Percentiles rank a stretch among this genome's conserved stretches.
phyloP scores from a whole-genome alignment of 2,329 filamentous ascomycete genomes.

The Stachybotrys elegans region DNA sequence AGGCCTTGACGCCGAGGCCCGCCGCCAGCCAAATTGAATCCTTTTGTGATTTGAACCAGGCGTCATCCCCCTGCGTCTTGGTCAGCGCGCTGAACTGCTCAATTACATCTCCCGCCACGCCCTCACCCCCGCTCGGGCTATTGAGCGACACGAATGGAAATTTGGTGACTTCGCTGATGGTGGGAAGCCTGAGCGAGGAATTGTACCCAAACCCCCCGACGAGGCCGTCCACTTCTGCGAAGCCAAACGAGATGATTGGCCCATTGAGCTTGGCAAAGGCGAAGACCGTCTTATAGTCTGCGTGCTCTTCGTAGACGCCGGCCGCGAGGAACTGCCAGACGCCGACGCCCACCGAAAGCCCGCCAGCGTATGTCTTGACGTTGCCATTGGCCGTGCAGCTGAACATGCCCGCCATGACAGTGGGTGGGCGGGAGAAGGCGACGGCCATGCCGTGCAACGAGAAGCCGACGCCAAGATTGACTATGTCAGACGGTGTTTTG shows the following conservation, averaged over 20 bases:
- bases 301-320: slow-evolving; percentile 29
- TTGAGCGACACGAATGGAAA: slow-evolving; percentile 12
- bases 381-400: not conserved
- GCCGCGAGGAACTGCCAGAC: slow-evolving; percentile 33
- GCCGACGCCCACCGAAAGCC: slow-evolving; percentile 24
- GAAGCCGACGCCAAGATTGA: no score
- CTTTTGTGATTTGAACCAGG: slow-evolving; percentile 1
- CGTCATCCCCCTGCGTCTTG: no score
- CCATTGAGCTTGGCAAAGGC: slow-evolving; percentile 32
- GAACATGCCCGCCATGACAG: not conserved
- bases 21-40: slow-evolving; percentile 6
- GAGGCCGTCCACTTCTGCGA: slow-evolving; percentile 29
- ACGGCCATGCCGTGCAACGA: no score
- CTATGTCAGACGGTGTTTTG: no score
- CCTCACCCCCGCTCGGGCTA: slow-evolving; percentile 12
- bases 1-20: slow-evolving; percentile 1
- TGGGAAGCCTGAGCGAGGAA: slow-evolving; percentile 23
- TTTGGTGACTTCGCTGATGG: slow-evolving; percentile 10
- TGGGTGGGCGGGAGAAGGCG: no score
- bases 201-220: slow-evolving; percentile 37
- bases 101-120: not conserved
- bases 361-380: slow-evolving; percentile 30
- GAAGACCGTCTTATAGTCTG: slow-evolving; percentile 20
- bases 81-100: slow-evolving; percentile 1
- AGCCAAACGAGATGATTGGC: slow-evolving; percentile 30